Evolutionary conservation across 371 early-diverging fungal species (phyloP), one percentile per base, ranked within the genome.

Genomic region (Rhizopus sp.): DNA sequence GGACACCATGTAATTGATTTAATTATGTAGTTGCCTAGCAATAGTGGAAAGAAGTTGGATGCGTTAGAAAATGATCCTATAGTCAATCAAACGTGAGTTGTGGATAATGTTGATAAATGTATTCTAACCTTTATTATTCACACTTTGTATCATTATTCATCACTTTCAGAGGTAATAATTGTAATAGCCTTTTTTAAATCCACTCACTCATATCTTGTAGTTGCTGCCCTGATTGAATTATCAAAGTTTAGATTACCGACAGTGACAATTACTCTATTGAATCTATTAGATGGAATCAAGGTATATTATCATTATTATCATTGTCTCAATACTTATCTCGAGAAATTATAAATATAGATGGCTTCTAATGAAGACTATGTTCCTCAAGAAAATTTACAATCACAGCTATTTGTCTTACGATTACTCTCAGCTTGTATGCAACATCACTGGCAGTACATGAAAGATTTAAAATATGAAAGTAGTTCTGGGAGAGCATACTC

Each of bases 391-490:
- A 72, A 83, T 48, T 66, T 89, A 59, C 88, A 88, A 61, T 86
- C 88, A 30, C 93, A 92, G 64, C 69, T 88, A 32, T 90, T 88
- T 62, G 69, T 90, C 17, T 74, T 92, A 44, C 78, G 85, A 50
- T 70, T 92, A 60, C 59, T 91, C 32, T 84, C 85, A 7, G 84
- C 86, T 45, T 92, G 91, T 68, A 80, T 89, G 81, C 82, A 85
- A 40, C 83, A 83, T 38, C 83, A 85, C 60, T 90, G 90, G 91
- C 83, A 84, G 48, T 81, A 77, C 49, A 77, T 82, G 55, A 47
- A 82, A 80, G 64, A 69, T 5, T 58, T 59, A 5, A 69, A 62
- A 15, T 58, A 57, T 3, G 77, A 73, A 32, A 66, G 60, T 40
- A 51, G 46, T 4, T 65, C 73, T 23, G 45, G 59, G 6, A 65